phyloP scores from a whole-genome alignment of 768 basidiomycete species.

The Tubosaeta sp. region DNA sequence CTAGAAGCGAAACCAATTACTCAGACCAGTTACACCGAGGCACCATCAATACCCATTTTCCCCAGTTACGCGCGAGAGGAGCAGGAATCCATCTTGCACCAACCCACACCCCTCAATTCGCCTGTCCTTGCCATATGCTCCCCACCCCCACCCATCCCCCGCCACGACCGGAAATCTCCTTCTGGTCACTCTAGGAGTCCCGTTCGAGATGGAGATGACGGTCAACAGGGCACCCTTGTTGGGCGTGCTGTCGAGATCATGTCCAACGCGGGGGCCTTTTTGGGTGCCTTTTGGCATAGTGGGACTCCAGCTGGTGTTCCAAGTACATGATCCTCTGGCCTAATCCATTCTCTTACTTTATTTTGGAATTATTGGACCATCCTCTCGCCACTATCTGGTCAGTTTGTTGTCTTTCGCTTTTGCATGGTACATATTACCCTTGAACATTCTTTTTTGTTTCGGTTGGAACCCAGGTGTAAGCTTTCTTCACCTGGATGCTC shows the following conservation, averaged over 20 bases:
- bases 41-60: constrained; percentile 22
- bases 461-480: constrained; percentile 14
- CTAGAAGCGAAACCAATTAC: constrained; percentile 27
- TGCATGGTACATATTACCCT: constrained; percentile 23
- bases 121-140: constrained; percentile 39
- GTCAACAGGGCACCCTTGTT: constrained; percentile 43
- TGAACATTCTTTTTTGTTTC: constrained; percentile 14
- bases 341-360: constrained; percentile 21
- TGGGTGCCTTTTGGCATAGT: constrained; percentile 57
- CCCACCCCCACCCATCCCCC: constrained; percentile 7
- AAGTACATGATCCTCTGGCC: constrained; percentile 14
- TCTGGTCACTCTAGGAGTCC: constrained; percentile 23
- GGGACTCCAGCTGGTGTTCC: constrained; percentile 18
- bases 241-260: constrained; percentile 75
- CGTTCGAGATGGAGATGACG: constrained; percentile 22
- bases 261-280: constrained; percentile 69
- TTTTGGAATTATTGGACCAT: constrained; percentile 28
- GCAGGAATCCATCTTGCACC: constrained; percentile 34
- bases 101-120: constrained; percentile 63
- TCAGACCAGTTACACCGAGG: constrained; percentile 23
- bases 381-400: background rate
- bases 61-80: constrained; percentile 28
- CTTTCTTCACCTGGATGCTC: constrained; percentile 4
- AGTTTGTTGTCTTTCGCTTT: constrained; percentile 1
- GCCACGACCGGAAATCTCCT: constrained; percentile 18